Percentiles rank a stretch among this genome's conserved stretches.
phyloP scores from a whole-genome alignment of 2,329 filamentous ascomycete genomes.

The Ophiostoma perfectum region DNA sequence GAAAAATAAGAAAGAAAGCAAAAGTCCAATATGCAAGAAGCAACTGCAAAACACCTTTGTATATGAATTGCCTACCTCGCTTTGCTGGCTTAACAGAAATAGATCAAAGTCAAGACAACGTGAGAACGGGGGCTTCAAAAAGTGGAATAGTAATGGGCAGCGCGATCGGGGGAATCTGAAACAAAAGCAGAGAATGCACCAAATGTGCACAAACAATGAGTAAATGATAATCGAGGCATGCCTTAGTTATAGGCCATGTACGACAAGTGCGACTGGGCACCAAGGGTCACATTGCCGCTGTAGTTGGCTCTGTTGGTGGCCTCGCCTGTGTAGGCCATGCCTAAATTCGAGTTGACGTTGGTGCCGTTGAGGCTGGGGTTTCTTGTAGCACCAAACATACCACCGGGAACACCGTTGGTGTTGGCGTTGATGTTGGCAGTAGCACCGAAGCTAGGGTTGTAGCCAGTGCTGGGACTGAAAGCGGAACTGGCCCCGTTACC shows the following conservation, averaged over 20 bases:
- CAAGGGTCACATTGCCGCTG: neutral
- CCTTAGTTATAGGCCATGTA: neutral
- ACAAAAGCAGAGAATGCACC: neutral
- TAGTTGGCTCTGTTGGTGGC: neutral
- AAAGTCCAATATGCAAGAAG: neutral
- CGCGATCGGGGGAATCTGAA: constrained; percentile 10
- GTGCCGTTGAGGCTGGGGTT: neutral
- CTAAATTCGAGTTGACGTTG: neutral
- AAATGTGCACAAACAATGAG: neutral
- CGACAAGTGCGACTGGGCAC: neutral
- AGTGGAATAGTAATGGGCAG: neutral
- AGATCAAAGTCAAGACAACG: neutral
- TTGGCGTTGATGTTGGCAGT: neutral
- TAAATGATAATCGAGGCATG: neutral
- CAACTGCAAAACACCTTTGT: neutral
- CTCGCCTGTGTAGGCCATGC: neutral
- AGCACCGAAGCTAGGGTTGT: neutral
- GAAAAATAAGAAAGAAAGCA: neutral
- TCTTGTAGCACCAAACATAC: neutral
- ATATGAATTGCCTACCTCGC: neutral
- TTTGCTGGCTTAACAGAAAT: neutral
- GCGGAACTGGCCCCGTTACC: neutral
- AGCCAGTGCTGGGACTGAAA: neutral
- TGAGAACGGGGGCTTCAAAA: neutral
- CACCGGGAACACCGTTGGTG: neutral